Evolutionary conservation across 1,139 yeast genomes (phyloP).

Genomic region (Suhomyces panamericanus): DNA sequence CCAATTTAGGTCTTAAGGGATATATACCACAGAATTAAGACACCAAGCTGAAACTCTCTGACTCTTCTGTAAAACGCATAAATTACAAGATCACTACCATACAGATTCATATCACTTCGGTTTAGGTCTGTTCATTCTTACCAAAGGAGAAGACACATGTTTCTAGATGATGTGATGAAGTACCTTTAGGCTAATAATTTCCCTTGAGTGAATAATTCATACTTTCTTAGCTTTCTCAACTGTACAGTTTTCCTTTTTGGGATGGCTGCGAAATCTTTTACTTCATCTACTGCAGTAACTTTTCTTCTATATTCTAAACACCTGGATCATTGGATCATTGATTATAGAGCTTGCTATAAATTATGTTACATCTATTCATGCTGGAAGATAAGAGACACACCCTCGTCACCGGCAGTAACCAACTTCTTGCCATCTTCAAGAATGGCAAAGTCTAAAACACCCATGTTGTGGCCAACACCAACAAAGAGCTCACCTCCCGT

Average conservation of each 20-base stretch:
- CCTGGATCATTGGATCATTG: not conserved
- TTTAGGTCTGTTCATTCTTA: too few relatives aligned
- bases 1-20: too few relatives aligned
- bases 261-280: not conserved
- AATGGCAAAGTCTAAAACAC: conserved; percentile 78
- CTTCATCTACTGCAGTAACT: not conserved
- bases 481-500: conserved; percentile 73
- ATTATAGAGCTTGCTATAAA: not conserved
- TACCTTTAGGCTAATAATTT: too few relatives aligned
- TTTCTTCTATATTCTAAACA: not conserved
- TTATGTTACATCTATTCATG: conserved; percentile 13
- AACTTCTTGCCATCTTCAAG: conserved; percentile 63
- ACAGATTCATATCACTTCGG: too few relatives aligned
- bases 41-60: too few relatives aligned
- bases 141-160: too few relatives aligned
- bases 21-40: too few relatives aligned
- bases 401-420: conserved; percentile 97
- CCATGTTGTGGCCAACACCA: conserved; percentile 93
- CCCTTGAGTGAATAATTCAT: too few relatives aligned
- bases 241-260: not conserved
- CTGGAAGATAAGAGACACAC: conserved; percentile 76
- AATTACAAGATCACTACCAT: too few relatives aligned
- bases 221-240: too few relatives aligned
- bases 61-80: too few relatives aligned
- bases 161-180: too few relatives aligned